Base-by-base conservation (phyloP, 2,329 filamentous ascomycete genomes). In the Aspergillus costaricaensis region DNA sequence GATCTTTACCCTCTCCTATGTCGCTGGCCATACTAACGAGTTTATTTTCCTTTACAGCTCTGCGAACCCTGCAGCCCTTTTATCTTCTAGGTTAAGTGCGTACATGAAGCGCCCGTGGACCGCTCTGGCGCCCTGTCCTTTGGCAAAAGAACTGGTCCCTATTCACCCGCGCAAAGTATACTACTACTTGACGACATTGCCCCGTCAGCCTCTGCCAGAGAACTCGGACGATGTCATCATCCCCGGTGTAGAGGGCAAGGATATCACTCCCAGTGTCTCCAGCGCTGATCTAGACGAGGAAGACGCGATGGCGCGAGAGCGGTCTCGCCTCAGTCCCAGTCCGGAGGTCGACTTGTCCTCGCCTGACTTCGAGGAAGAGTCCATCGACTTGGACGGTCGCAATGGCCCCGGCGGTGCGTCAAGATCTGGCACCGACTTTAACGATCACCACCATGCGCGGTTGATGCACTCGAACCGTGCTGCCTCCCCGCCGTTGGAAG, bases 141-240 rank as follows among this genome's bases (percentile, higher is more conserved):
- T 98, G 58, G 91, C 91, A 55, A 98, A 98, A 80, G 92, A 96
- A 77, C 86, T 97, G 57, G 92, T 97, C 74, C 88, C 91, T 43
- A 90, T 94, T 44, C 94, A 98, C 74, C 95, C 95, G 19, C 90
- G 94, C 73, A 91, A 95, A 77, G 93, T 96, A 50, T 98, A 96
- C 82, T 98, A 96, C 80, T 98, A 93, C 79, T 86, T 99, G 62
- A 96, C 92, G 41, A 96, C 91, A n/a, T 89, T 85, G 71, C 88
- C 91, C 50, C 91, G 90, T 72, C 91, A 94, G 73, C 87, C 91
- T 39, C 86, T 98, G 19, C 91, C 92, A 2, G 86, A 90, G 65
- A 83, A 81, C 47, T 79, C 86, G 55, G 80, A 82, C 59, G 81
- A 85, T 69, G 76, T 80, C 69, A 70, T 82, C 65, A 74, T 79